Conservation (phyloP, 352 stramenopile species). For the Peronospora destructor region DNA sequence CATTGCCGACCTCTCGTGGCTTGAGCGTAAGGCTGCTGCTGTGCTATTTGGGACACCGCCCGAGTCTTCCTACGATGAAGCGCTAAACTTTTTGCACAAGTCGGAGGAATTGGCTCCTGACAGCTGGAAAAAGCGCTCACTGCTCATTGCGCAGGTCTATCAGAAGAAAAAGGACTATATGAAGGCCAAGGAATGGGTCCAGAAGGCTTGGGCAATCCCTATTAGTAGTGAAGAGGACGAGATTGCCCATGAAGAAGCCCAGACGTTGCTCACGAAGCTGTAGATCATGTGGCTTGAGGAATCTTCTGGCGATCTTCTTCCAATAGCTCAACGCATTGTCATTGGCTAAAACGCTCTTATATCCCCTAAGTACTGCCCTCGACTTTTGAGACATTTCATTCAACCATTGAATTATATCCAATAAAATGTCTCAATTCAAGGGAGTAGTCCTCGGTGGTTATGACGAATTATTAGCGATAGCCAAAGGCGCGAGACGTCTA, state of each 20-base stretch:
- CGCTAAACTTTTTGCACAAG: slow-evolving; percentile 65
- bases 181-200: slow-evolving; percentile 61
- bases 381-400: too few species aligned
- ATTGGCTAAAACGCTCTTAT: slow-evolving; percentile 1
- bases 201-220: slow-evolving; percentile 61
- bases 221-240: slow-evolving; percentile 58
- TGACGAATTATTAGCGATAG: slow-evolving; percentile 30
- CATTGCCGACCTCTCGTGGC: slow-evolving; percentile 79
- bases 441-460: slow-evolving; percentile 21
- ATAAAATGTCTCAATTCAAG: slow-evolving; percentile 6
- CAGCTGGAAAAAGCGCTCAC: slow-evolving; percentile 81
- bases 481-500: slow-evolving; percentile 22
- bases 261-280: slow-evolving; percentile 56
- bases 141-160: slow-evolving; percentile 79
- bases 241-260: slow-evolving; percentile 60
- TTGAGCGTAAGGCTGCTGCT: slow-evolving; percentile 75
- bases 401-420: slow-evolving; percentile 13
- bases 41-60: slow-evolving; percentile 78
- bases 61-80: slow-evolving; percentile 77
- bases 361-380: too few species aligned
- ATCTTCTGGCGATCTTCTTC: slow-evolving; percentile 18
- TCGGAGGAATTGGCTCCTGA: slow-evolving; percentile 64
- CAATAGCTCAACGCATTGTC: neutral
- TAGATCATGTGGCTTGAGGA: slow-evolving; percentile 6
- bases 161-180: slow-evolving; percentile 66